A percentile compares a stretch with the other conserved stretches of the same genome.
These are phyloP conservation scores for Neurospora sp. DNA, from an alignment of 495 filamentous ascomycete species.

Conservation along the genomic window DNA sequence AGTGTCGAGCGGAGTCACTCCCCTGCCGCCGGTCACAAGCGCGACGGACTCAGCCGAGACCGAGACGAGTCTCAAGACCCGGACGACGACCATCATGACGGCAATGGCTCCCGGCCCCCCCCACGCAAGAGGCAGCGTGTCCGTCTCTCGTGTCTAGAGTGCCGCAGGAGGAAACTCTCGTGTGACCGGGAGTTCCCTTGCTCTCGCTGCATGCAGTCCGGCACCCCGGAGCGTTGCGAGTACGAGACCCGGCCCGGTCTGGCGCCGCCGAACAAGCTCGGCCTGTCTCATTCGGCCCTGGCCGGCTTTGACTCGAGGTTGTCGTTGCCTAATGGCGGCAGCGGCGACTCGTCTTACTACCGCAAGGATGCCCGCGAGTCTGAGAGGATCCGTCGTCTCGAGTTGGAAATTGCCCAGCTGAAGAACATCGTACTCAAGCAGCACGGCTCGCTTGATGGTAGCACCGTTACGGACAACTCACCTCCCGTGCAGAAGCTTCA, in stretches of 20 bases:
- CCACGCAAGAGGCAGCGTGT: slow-evolving; percentile 40
- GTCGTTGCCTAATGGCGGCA: slow-evolving; percentile 18
- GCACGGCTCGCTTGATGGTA: slow-evolving; percentile 22
- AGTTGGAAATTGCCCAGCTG: slow-evolving; percentile 39
- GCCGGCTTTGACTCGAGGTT: slow-evolving; percentile 24
- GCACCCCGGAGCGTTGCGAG: slow-evolving; percentile 37
- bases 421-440: slow-evolving; percentile 30
- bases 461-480: slow-evolving; percentile 24
- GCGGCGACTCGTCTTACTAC: slow-evolving; percentile 18
- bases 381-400: slow-evolving; percentile 38
- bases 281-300: slow-evolving; percentile 21
- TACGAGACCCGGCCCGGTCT: slow-evolving; percentile 39
- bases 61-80: not conserved
- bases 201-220: slow-evolving; percentile 41
- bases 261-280: slow-evolving; percentile 27
- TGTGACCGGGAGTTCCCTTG: slow-evolving; percentile 43
- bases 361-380: slow-evolving; percentile 28
- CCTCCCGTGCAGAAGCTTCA: slow-evolving; percentile 5
- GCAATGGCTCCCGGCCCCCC: slow-evolving; percentile 22
- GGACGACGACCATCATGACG: slow-evolving; percentile 12
- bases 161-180: slow-evolving; percentile 39
- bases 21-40: not conserved
- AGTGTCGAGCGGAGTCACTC: not conserved
- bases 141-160: slow-evolving; percentile 40
- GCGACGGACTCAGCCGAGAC: not conserved